These are phyloP conservation scores for Kuraishia hungarica DNA, from an alignment of 805 yeast species.

Conservation along the genomic window DNA sequence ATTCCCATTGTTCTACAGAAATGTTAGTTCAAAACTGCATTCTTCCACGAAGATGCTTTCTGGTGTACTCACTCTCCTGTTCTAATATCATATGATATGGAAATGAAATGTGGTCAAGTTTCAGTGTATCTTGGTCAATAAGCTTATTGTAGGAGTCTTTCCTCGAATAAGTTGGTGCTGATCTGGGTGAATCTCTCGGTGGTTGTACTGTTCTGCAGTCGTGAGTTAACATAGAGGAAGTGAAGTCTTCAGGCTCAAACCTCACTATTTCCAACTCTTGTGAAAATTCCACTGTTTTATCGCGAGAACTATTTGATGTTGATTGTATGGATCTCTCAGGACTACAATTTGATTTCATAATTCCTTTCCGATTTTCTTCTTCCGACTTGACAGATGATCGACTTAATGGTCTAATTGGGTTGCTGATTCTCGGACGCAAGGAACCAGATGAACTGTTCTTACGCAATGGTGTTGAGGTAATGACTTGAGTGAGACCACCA, in stretches of 20 bases:
- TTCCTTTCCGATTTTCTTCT: neutral
- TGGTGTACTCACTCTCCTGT: neutral
- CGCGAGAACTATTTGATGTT: neutral
- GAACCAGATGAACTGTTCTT: neutral
- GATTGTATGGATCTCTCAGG: neutral
- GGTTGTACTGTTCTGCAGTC: neutral
- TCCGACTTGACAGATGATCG: neutral
- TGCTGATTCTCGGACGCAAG: neutral
- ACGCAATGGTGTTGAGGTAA: too few relatives aligned
- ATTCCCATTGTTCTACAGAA: neutral
- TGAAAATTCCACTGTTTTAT: neutral
- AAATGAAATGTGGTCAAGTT: neutral
- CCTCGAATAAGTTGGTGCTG: neutral
- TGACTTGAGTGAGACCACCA: too few relatives aligned
- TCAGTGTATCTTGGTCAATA: neutral
- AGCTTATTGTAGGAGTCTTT: neutral
- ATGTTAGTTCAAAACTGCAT: neutral
- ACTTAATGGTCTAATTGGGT: neutral
- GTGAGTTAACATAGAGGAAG: neutral
- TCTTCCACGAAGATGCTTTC: neutral
- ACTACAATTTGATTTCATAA: neutral
- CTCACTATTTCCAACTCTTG: neutral
- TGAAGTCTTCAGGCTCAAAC: neutral
- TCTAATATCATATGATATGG: neutral
- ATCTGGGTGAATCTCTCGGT: neutral